Evolutionary conservation across 148 eudicot species (phyloP).

Genomic region (Vaccinium macrocarpon): DNA sequence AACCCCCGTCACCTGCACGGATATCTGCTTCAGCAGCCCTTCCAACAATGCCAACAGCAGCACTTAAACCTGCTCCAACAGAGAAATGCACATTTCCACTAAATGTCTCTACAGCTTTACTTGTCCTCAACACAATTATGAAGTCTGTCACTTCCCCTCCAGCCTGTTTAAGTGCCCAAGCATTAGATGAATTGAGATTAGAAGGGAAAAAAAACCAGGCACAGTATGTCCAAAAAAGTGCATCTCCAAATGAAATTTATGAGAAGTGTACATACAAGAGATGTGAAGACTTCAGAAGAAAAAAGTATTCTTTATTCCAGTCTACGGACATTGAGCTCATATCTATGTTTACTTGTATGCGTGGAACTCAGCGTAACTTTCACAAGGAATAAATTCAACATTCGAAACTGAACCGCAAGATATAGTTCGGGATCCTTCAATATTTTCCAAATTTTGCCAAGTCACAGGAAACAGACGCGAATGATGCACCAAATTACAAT

Average conservation of each 20-base stretch:
- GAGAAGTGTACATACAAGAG: background rate
- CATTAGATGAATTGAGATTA: background rate
- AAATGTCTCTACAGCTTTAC: constrained; percentile 10
- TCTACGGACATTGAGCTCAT: background rate
- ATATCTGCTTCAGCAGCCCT: constrained; percentile 16
- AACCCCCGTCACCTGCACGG: constrained; percentile 19
- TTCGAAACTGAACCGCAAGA: background rate
- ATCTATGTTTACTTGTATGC: background rate
- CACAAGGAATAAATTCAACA: background rate
- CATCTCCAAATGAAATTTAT: background rate
- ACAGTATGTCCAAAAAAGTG: background rate
- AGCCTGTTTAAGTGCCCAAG: constrained; percentile 10
- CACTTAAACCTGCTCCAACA: constrained; percentile 17
- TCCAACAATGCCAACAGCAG: constrained; percentile 20
- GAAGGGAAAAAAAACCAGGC: background rate
- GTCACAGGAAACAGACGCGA: background rate
- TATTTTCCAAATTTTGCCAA: background rate
- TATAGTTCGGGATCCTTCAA: background rate
- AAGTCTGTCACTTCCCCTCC: constrained; percentile 20
- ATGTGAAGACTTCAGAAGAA: background rate
- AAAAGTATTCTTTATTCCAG: background rate
- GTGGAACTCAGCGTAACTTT: background rate
- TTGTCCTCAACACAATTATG: constrained; percentile 17
- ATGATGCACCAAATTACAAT: background rate
- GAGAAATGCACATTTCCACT: constrained; percentile 14